These are phyloP conservation scores for Daedaleopsis nitida DNA, from an alignment of 768 basidiomycete genomes.

Conservation along the genomic window DNA sequence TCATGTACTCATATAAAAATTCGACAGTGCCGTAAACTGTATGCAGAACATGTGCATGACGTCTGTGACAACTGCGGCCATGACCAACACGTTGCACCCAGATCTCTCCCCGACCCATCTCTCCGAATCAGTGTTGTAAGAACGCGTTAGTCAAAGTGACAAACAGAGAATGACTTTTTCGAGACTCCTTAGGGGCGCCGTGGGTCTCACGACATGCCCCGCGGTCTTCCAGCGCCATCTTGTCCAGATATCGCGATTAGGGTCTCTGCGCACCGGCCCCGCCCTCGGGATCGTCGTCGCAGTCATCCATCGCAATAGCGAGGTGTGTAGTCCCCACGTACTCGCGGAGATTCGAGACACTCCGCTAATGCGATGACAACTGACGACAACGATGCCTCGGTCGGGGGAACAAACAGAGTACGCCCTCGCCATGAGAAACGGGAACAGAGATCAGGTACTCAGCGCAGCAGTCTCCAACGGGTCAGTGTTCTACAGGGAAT, in stretches of 20 bases:
- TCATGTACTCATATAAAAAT: no score
- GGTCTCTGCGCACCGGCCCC: slow-evolving; percentile 15
- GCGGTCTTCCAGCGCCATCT: no score
- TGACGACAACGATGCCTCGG: slow-evolving; percentile 37
- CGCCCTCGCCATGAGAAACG: slow-evolving; percentile 1
- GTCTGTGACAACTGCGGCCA: no score
- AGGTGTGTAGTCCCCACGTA: slow-evolving; percentile 30
- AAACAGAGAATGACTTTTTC: background rate
- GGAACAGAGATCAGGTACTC: slow-evolving; percentile 9
- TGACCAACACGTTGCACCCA: no score
- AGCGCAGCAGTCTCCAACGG: background rate
- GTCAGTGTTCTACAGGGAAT: no score
- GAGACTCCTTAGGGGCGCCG: background rate
- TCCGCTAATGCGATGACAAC: slow-evolving; percentile 33
- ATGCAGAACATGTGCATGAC: no score
- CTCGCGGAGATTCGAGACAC: slow-evolving; percentile 29
- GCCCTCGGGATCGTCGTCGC: slow-evolving; percentile 53
- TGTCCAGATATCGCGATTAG: background rate
- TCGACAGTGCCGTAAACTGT: no score
- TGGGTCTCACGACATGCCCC: background rate
- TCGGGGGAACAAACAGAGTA: slow-evolving; percentile 22
- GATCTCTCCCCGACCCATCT: no score
- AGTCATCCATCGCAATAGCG: slow-evolving; percentile 82
- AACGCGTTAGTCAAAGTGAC: background rate
- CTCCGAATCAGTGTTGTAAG: background rate